Evolutionary conservation across 768 basidiomycete genomes (phyloP).

Genomic region (Suillus subaureus): DNA sequence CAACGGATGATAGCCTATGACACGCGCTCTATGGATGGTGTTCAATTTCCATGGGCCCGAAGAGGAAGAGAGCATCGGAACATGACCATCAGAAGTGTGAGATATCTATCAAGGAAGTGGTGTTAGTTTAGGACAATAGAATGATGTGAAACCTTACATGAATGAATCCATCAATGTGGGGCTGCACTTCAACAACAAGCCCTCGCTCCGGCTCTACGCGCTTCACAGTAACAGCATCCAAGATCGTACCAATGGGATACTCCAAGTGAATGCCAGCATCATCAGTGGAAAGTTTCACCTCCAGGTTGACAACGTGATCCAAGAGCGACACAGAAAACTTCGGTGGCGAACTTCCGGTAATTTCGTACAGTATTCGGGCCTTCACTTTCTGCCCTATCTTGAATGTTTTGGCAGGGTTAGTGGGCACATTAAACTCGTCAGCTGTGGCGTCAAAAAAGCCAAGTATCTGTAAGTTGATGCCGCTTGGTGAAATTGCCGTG

Average conservation of each 20-base stretch:
- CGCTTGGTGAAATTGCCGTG: constrained; percentile 71
- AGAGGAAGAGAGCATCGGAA: constrained; percentile 66
- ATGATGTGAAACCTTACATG: constrained; percentile 60
- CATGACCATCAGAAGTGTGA: constrained; percentile 84
- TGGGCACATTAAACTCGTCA: constrained; percentile 76
- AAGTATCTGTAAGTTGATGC: constrained; percentile 85
- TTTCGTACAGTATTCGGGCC: constrained; percentile 82
- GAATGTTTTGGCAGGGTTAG: constrained; percentile 43
- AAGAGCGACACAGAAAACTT: constrained; percentile 81
- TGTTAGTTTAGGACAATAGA: constrained; percentile 8
- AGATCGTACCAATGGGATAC: constrained; percentile 77
- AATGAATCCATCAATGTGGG: constrained; percentile 71
- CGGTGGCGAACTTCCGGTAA: constrained; percentile 68
- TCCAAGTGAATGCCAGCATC: constrained; percentile 47
- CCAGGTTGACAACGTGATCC: constrained; percentile 68
- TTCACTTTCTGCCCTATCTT: constrained; percentile 79
- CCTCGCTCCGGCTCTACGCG: constrained; percentile 84
- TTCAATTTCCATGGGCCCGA: constrained; percentile 84
- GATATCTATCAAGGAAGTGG: constrained; percentile 68
- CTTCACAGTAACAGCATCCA: constrained; percentile 74
- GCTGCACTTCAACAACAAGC: constrained; percentile 65
- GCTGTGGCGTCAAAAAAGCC: constrained; percentile 93
- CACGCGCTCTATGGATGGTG: constrained; percentile 60
- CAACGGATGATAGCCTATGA: constrained; percentile 81
- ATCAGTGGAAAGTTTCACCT: constrained; percentile 31